A percentile compares a stretch with the other conserved stretches of the same genome.
phyloP scores from a whole-genome alignment of 108 stramenopile species.

The Cyclotella sp. region DNA sequence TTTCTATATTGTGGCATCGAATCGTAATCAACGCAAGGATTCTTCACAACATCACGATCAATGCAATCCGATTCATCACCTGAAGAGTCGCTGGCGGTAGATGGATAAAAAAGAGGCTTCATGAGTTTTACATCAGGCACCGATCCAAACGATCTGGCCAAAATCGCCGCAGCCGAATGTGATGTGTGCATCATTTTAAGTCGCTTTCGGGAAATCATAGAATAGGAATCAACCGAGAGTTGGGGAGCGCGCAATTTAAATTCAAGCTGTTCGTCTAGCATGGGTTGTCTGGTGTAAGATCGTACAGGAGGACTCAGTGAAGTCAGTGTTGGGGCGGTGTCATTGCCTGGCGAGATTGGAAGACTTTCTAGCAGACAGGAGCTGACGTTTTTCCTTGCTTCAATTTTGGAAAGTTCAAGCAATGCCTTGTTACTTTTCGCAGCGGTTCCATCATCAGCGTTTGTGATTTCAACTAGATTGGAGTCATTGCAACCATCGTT shows the following conservation, averaged over 20 bases:
- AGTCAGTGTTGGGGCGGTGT: background rate
- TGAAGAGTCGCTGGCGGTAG: background rate
- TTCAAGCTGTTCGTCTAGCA: background rate
- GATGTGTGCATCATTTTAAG: slow-evolving; percentile 7
- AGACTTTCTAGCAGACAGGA: background rate
- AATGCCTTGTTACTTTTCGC: background rate
- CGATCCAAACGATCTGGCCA: slow-evolving; percentile 7
- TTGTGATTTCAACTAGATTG: background rate
- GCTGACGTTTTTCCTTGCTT: background rate
- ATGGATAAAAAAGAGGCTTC: slow-evolving; percentile 6
- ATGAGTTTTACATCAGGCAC: slow-evolving; percentile 11
- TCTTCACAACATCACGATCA: background rate
- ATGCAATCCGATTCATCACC: slow-evolving; percentile 1
- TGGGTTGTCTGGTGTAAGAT: background rate
- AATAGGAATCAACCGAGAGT: background rate
- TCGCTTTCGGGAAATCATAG: slow-evolving; percentile 4
- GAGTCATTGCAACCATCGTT: slow-evolving; percentile 11
- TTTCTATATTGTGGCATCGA: no score
- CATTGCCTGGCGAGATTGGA: background rate
- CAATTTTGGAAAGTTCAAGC: background rate
- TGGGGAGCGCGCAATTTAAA: background rate
- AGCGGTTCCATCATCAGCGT: background rate
- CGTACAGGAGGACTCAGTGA: background rate
- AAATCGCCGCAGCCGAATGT: slow-evolving; percentile 10
- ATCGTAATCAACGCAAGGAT: no score